Base-by-base conservation (phyloP, 306 rosid species). In the Cucumis melo region DNA sequence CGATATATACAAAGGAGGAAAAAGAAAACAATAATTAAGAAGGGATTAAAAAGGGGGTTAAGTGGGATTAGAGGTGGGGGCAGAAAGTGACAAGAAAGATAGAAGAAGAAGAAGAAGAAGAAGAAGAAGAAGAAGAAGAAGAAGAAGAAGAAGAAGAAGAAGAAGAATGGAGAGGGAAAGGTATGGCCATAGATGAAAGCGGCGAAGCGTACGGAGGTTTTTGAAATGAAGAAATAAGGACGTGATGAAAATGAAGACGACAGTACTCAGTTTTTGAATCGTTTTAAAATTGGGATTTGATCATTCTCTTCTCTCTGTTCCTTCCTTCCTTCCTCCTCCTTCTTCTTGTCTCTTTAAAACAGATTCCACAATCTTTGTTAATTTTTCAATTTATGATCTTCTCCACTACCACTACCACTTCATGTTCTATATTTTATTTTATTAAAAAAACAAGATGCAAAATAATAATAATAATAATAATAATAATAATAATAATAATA, bases 201-300 rank as follows among this genome's bases (percentile, higher is more conserved):
- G 74, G 75, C 77, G 77, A 74, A 56, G 79, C 3, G 34, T 4
- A 80, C 87, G 87, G 84, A 77, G 23, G 24, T n/a, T 29, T 74
- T 32, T 11, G 64, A 24, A 59, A 60, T 80, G 16, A 50, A 51
- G 29, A 27, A 65, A 36, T 17, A 50, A 38, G 14, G 36, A 42
- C 42, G 1, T 19, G 17, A 50, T 29, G 50, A 27, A 54, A n/a
- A 13, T 76, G 44, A 53, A 70, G 68, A 75, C 75, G 78, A 75
- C 80, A 58, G 73, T 60, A 58, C 13, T 64, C 42, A 17, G 10
- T 23, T 56, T 75, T 77, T 27, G n/a, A 53, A 41, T 14, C 17
- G 55, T 53, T 53, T 53, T 9, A 53, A 53, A 53, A 56, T 13
- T 21, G 12, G 39, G 8, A 62, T 38, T 12, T 24, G 54, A 66